phyloP scores from a whole-genome alignment of 768 basidiomycete species.

The Pseudohyphozyma bogoriensis region DNA sequence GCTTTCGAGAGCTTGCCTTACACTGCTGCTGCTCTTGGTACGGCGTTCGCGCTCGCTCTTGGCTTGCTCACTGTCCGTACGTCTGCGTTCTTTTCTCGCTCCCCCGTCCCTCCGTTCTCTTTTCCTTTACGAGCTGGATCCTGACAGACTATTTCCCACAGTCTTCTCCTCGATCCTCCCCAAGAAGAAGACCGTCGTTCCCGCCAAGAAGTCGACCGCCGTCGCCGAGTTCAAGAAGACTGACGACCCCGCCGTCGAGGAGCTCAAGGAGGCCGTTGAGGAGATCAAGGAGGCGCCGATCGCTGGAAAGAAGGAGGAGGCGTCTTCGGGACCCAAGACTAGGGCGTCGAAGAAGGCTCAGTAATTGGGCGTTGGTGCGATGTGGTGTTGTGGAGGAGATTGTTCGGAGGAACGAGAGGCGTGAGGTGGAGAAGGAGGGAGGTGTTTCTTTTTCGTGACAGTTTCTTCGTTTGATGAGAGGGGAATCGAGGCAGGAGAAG shows the following conservation, averaged over 20 bases:
- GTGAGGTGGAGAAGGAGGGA: not conserved
- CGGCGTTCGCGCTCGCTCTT: conserved; percentile 66
- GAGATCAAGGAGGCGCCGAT: not conserved
- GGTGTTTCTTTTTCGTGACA: not conserved
- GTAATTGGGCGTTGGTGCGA: not conserved
- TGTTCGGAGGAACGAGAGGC: not conserved
- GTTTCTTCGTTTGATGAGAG: not conserved
- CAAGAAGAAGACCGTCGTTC: conserved; percentile 28
- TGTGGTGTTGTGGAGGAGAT: not conserved
- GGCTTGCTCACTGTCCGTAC: conserved; percentile 57
- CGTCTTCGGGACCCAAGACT: not conserved
- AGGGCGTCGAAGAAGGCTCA: not conserved
- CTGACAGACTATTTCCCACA: conserved; percentile 56
- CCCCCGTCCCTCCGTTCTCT: not conserved
- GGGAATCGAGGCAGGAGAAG: not conserved
- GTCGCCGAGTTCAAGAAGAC: conserved; percentile 30
- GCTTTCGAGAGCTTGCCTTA: conserved; percentile 85
- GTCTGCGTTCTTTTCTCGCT: too few relatives aligned
- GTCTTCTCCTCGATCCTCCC: conserved; percentile 24
- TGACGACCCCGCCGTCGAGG: conserved; percentile 8
- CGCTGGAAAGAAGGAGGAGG: conserved; percentile 3
- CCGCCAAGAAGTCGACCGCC: conserved; percentile 28
- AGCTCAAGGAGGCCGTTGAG: not conserved
- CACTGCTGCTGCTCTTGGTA: conserved; percentile 61
- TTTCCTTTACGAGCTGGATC: conserved; percentile 40